Evolutionary conservation across 345 rosid genomes (phyloP), one percentile per base, ranked within the genome.

Genomic region (Euphorbia peplus): DNA sequence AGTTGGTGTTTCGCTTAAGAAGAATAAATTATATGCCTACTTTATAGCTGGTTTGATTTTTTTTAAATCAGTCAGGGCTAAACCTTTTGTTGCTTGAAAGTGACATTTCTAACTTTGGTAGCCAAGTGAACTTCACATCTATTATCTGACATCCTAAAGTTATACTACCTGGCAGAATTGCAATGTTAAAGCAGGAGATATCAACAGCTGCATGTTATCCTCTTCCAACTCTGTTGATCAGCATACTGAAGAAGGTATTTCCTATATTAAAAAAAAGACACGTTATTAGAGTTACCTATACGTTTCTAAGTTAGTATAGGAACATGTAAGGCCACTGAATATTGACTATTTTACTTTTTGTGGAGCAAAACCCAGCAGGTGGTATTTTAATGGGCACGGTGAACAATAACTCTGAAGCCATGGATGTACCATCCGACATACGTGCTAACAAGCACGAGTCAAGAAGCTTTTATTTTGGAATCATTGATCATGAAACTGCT

Each of bases 231-330:
- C 19, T 21, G 30, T 22, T 64, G 47, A 28, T 67, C 62, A 56
- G 48, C 57, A 66, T 74, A 53, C 15, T 35, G 28, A 32, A 70
- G 48, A 79, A 73, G 79, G 58, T 54, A 66, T 18, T 51, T 52
- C 51, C 39, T 68, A 60, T 64, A 51, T 39, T 4, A 39, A 39
- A 39, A 35, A 61, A 48, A 63, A 44, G 22, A 63, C 26, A n/a
- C 22, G 3, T 14, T 4, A 26, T 52, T 60, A 18, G 24, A 16
- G 9, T 42, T 47, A n/a, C 1, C 9, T 32, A 0, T 51, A 53
- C 64, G 39, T 63, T 46, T 75, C 59, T 32, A 37, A 50, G 56
- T 68, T 37, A 26, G 21, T 75, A 25, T n/a, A 13, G 58, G 69
- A 37, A 37, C 48, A 62, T 37, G 47, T 69, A 60, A 77, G 57